Conservation (phyloP, 768 basidiomycete genomes). For the Psilocybe subaeruginosa region DNA sequence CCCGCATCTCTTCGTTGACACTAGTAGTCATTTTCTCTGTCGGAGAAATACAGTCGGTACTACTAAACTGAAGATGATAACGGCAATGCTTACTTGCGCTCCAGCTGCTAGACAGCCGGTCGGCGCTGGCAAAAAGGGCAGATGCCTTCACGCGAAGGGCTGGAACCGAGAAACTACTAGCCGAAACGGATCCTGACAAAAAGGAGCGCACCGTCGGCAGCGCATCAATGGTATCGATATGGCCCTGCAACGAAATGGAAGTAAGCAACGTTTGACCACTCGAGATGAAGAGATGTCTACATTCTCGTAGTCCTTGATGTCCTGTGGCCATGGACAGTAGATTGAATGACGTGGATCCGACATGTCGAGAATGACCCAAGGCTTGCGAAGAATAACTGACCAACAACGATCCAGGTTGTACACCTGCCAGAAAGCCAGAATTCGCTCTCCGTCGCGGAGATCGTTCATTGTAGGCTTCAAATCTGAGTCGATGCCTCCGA, state of each 20-base stretch:
- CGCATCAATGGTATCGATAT: slow-evolving; percentile 50
- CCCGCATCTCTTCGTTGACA: slow-evolving; percentile 60
- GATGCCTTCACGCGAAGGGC: slow-evolving; percentile 77
- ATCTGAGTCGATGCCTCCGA: slow-evolving; percentile 41
- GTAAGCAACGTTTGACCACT: slow-evolving; percentile 5
- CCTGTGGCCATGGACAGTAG: slow-evolving; percentile 78
- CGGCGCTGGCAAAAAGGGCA: slow-evolving; percentile 72
- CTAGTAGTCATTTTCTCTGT: slow-evolving; percentile 47
- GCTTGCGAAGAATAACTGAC: slow-evolving; percentile 74
- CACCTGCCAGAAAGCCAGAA: slow-evolving; percentile 83
- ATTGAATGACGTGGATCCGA: slow-evolving; percentile 60
- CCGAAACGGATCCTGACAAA: slow-evolving; percentile 58
- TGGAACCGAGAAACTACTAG: slow-evolving; percentile 61
- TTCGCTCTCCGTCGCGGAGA: slow-evolving; percentile 69
- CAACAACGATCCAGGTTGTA: slow-evolving; percentile 82
- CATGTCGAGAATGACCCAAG: slow-evolving; percentile 66
- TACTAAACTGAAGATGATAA: slow-evolving; percentile 1
- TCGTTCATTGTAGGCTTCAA: slow-evolving; percentile 61
- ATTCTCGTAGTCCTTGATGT: slow-evolving; percentile 70
- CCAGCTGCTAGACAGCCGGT: slow-evolving; percentile 62
- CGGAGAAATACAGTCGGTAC: slow-evolving; percentile 20
- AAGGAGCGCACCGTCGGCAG: slow-evolving; percentile 67
- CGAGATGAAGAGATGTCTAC: slow-evolving; percentile 39
- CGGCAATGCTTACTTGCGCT: slow-evolving; percentile 48
- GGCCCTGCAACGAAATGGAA: slow-evolving; percentile 48